phyloP scores from a whole-genome alignment of 2,329 filamentous ascomycete species.

The Chaetoscypha palmicola region DNA sequence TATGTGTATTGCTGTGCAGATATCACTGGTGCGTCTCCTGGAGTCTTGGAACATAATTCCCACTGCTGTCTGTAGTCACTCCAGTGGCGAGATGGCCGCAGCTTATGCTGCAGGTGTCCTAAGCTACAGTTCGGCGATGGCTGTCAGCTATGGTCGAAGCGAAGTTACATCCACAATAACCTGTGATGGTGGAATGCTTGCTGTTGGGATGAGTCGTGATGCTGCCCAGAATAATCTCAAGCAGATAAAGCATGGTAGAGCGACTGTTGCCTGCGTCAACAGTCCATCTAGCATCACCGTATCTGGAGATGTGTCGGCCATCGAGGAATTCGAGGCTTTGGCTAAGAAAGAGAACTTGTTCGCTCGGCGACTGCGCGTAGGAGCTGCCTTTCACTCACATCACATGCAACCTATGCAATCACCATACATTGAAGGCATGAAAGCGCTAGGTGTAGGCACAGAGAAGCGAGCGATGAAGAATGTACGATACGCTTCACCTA shows the following conservation, averaged over 20 bases:
- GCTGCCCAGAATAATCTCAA: conserved; percentile 8
- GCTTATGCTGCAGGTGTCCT: conserved; percentile 32
- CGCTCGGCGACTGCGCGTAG: conserved; percentile 29
- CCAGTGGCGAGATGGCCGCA: conserved; percentile 31
- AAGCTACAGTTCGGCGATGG: conserved; percentile 4
- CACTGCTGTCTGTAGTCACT: conserved; percentile 23
- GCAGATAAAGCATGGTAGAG: not conserved
- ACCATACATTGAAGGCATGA: not conserved
- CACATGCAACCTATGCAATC: conserved; percentile 24
- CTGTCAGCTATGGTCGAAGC: conserved; percentile 12
- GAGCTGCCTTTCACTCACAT: conserved; percentile 35
- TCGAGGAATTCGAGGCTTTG: conserved; percentile 6
- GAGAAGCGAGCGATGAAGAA: not conserved
- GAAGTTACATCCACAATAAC: conserved; percentile 10
- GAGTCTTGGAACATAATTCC: conserved; percentile 12
- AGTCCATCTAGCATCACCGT: conserved; percentile 18
- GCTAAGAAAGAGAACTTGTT: conserved; percentile 24
- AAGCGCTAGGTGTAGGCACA: not conserved
- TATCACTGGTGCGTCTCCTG: conserved; percentile 22
- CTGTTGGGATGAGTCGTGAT: conserved; percentile 35
- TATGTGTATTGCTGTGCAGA: conserved; percentile 19
- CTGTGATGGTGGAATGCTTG: conserved; percentile 39
- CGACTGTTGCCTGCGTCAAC: conserved; percentile 31
- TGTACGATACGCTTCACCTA: not conserved
- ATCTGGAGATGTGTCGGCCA: conserved; percentile 12